Conservation (phyloP, 2,329 filamentous ascomycete genomes). For the Trichoderma sp. region DNA sequence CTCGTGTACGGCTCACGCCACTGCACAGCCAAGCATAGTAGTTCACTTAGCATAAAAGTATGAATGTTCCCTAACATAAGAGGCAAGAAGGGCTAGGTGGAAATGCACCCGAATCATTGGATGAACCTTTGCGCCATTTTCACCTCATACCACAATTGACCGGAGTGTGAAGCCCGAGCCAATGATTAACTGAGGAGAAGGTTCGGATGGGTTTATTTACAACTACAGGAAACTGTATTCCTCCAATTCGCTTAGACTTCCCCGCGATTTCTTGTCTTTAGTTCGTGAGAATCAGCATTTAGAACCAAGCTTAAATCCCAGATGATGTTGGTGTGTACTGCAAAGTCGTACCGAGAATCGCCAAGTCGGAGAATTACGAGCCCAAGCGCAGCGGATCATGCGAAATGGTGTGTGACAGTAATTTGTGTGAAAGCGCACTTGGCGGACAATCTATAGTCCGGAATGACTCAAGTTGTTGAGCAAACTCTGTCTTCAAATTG, state of each 20-base stretch:
- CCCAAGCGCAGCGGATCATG: neutral
- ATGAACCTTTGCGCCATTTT: neutral
- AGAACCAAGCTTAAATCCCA: neutral
- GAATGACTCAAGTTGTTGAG: neutral
- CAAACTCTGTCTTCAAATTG: neutral
- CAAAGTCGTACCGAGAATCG: neutral
- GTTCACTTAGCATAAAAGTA: neutral
- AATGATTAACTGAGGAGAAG: neutral
- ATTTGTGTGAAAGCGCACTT: neutral
- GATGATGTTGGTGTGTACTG: neutral
- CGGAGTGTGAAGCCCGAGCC: neutral
- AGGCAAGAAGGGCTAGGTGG: neutral
- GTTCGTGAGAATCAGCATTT: neutral
- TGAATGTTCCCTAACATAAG: neutral
- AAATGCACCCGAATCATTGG: neutral
- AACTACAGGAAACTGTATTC: neutral
- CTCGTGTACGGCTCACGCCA: neutral
- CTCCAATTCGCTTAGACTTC: neutral
- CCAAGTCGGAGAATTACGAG: constrained; percentile 6
- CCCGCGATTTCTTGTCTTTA: neutral
- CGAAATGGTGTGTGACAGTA: neutral
- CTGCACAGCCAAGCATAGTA: neutral
- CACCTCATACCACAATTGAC: neutral
- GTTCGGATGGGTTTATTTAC: neutral
- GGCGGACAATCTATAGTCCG: neutral